phyloP scores from a whole-genome alignment of 2,329 filamentous ascomycete species.

The Penicillium concentricum region DNA sequence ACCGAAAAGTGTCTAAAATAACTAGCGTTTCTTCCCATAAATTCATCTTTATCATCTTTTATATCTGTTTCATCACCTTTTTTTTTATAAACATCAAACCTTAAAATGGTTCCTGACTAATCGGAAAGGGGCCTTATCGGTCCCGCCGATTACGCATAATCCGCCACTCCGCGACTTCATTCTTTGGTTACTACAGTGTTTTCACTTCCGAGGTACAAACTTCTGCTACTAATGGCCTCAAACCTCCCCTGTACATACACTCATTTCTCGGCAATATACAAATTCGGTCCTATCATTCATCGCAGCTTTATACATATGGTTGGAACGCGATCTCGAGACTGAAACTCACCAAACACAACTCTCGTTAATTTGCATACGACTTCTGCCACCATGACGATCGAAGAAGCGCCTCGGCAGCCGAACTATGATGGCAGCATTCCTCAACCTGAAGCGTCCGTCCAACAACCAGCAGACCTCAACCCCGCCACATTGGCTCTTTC shows the following conservation, averaged over 20 bases:
- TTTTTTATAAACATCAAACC: no score
- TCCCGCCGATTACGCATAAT: not conserved
- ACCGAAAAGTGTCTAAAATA: slow-evolving; percentile 13
- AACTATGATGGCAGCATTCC: not conserved
- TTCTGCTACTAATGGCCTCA: not conserved
- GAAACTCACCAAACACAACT: not conserved
- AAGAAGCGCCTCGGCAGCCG: slow-evolving; percentile 1
- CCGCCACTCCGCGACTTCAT: not conserved
- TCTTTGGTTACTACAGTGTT: not conserved
- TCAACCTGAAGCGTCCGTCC: not conserved
- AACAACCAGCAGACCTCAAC: not conserved
- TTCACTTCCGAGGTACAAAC: not conserved
- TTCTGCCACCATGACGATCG: slow-evolving; percentile 19
- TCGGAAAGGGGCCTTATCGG: not conserved
- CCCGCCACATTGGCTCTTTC: slow-evolving; percentile 5
- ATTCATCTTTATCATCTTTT: not conserved
- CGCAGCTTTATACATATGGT: slow-evolving; percentile 14
- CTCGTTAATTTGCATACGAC: not conserved
- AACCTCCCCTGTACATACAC: not conserved
- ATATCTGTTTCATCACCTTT: not conserved
- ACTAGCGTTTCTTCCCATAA: slow-evolving; percentile 7
- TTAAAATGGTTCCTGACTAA: not conserved
- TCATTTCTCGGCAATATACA: not conserved
- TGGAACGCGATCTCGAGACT: slow-evolving; percentile 4
- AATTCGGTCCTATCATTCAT: not conserved